Conservation (phyloP, 2,329 filamentous ascomycete genomes). For the Sporothrix globosa region DNA sequence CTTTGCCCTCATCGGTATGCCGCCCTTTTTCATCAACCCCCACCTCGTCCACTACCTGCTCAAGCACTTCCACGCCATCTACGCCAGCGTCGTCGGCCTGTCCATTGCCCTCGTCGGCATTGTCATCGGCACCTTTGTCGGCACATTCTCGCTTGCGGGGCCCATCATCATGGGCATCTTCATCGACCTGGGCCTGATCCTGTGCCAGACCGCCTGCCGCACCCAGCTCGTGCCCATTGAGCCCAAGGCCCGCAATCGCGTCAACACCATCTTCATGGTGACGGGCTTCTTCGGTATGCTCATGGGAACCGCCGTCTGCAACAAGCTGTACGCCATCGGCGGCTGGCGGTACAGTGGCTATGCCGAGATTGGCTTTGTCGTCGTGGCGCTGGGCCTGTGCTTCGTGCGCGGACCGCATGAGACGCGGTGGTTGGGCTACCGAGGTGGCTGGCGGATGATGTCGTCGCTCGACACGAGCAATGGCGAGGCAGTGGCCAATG, state of each 20-base stretch:
- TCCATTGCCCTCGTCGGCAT: conserved; percentile 30
- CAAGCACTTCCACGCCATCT: conserved; percentile 28
- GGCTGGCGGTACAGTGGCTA: no score
- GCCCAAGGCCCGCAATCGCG: conserved; percentile 35
- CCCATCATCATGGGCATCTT: conserved; percentile 34
- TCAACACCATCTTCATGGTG: conserved; percentile 36
- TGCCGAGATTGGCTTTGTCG: no score
- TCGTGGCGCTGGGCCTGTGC: no score
- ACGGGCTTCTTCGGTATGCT: conserved; percentile 34
- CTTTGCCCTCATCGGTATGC: conserved; percentile 72
- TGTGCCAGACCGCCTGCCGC: conserved; percentile 33
- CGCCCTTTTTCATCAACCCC: conserved; percentile 34
- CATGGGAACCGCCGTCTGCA: conserved; percentile 37
- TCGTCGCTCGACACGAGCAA: conserved; percentile 10
- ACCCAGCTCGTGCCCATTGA: conserved; percentile 32
- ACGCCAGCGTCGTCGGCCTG: conserved; percentile 30
- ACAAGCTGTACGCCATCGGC: conserved; percentile 36
- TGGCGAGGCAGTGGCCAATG: background rate
- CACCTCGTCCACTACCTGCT: conserved; percentile 31
- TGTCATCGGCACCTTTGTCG: conserved; percentile 34
- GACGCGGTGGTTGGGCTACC: no score
- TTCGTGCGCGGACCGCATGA: no score
- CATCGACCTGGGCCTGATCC: conserved; percentile 33
- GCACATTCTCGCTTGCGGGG: conserved; percentile 34
- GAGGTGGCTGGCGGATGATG: conserved; percentile 38